Evolutionary conservation across 2,329 filamentous ascomycete genomes (phyloP), one percentile per base, ranked within the genome.

Genomic region (Chrysoporthe puriensis): DNA sequence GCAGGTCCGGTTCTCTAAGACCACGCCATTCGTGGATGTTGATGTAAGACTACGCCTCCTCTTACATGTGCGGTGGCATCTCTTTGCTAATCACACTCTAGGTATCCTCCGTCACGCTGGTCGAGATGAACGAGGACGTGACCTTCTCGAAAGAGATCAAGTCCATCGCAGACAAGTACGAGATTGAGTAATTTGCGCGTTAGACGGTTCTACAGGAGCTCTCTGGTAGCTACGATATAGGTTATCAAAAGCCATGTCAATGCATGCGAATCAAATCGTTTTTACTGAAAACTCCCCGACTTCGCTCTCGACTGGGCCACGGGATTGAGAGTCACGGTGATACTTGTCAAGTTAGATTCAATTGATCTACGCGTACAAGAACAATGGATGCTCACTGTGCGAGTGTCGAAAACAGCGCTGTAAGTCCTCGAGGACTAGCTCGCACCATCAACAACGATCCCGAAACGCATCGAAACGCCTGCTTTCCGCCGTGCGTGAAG

Each of bases 1-100:
- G 94, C 91, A 88, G 64, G 90, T 98, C 69, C 87, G 90, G 65
- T 99, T 99, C 81, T 90, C 88, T 71, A 97, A 97, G 86, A 86
- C 88, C 54, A 88, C 86, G 68, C 95, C 96, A 40, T 97, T 93
- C 78, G 87, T 98, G 62, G 93, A 97, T 74, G 92, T 99, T 71
- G 94, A 97, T 82, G 95, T 98, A 84, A 90, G 91, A 87, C 26
- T 70, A 14, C 34, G 43, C 7, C 18, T 43, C 34, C n/a, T n/a
- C 32, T 16, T n/a, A 18, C 52, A 46, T 18, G 18, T 3, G 6
- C 2, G 2, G 50, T 54, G 13, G 18, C 3, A 14, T 32, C 16
- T 56, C 32, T 50, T 63, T 61, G 48, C 65, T 69, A 32, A 69
- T 26, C 9, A n/a, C 18, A 26, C 26, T 7, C 2, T 42, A 76